Evolutionary conservation across 2,329 filamentous ascomycete species (phyloP).

Genomic region (Neopestalotiopsis sp.): DNA sequence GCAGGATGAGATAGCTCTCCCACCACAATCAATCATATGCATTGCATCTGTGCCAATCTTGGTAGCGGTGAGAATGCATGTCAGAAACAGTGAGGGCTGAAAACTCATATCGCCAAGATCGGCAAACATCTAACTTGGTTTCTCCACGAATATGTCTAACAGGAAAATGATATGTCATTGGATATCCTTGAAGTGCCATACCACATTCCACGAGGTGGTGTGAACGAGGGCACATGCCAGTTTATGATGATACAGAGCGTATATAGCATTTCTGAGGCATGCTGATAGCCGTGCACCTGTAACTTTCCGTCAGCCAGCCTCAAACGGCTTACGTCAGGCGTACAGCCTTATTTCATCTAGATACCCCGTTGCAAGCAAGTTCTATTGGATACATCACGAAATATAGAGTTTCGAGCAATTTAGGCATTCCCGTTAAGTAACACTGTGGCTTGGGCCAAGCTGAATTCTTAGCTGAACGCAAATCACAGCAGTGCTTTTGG

Average conservation of each 20-base stretch:
- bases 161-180: not conserved
- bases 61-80: not conserved
- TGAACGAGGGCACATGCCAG: not conserved
- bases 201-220: not conserved
- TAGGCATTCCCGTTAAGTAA: not conserved
- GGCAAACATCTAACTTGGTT: not conserved
- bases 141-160: not conserved
- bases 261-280: not conserved
- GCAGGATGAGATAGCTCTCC: not conserved
- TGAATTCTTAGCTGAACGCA: not conserved
- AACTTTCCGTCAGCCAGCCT: not conserved
- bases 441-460: not conserved
- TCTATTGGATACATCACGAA: not conserved
- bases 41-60: not conserved
- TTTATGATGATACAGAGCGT: not conserved
- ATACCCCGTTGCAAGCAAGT: not conserved
- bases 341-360: not conserved
- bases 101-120: not conserved
- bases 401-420: not conserved
- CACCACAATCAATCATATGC: not conserved
- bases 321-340: not conserved
- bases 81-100: not conserved
- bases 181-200: not conserved
- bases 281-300: not conserved
- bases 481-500: not conserved